These are phyloP conservation scores for Cladorrhinum sp. DNA, from an alignment of 2,329 filamentous ascomycete species.

Conservation along the genomic window DNA sequence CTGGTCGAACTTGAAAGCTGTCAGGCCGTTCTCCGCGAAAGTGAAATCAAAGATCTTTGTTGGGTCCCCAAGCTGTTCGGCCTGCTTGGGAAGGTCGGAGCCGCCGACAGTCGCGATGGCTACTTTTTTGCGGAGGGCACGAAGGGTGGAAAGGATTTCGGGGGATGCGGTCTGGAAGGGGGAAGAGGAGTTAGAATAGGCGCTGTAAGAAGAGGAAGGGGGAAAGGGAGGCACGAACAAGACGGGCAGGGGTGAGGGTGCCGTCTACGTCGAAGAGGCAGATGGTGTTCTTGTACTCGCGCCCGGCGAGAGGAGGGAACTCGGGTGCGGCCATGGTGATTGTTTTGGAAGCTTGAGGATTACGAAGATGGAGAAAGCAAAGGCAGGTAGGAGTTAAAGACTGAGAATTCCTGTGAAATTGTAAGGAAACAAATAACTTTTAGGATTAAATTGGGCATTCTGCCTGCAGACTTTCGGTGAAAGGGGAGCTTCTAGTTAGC, in stretches of 20 bases:
- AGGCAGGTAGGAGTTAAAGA: neutral
- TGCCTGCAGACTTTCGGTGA: conserved; percentile 11
- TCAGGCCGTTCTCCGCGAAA: conserved; percentile 96
- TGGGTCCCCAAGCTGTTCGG: conserved; percentile 82
- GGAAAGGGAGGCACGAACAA: conserved; percentile 50
- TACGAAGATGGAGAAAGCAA: neutral
- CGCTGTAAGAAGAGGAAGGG: neutral
- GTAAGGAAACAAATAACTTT: too few species aligned
- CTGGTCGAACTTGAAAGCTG: conserved; percentile 79
- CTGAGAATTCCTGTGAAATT: too few species aligned
- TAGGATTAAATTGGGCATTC: neutral
- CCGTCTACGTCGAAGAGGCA: conserved; percentile 95
- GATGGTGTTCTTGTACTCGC: conserved; percentile 89
- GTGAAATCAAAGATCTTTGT: conserved; percentile 92
- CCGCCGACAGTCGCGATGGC: conserved; percentile 92
- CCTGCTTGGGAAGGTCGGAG: conserved; percentile 88
- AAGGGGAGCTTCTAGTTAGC: neutral
- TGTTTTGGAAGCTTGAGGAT: conserved; percentile 11
- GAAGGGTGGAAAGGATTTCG: conserved; percentile 80
- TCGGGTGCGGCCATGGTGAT: conserved; percentile 26
- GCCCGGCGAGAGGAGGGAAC: conserved; percentile 75
- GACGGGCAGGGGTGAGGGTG: conserved; percentile 80
- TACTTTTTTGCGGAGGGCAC: conserved; percentile 77
- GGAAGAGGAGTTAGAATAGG: neutral
- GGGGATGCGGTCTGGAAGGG: conserved; percentile 60